Base-by-base conservation (phyloP, 306 rosid genomes). In the Pachyrhizus erosus region DNA sequence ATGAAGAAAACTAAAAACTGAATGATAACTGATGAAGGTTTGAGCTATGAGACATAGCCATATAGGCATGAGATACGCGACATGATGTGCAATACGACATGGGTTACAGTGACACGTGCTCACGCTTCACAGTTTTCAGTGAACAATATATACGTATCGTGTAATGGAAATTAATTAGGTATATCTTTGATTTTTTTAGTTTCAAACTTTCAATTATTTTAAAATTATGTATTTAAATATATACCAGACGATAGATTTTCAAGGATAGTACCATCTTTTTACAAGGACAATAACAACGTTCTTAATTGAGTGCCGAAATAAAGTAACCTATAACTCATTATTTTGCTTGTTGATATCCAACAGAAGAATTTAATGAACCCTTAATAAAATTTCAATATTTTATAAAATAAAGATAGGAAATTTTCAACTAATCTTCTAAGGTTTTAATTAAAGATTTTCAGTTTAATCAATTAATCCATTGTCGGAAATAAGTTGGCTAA, bases 1-100 rank as follows among this genome's bases (percentile, higher is more conserved):
- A 70, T 45, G 76, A 46, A 70, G 43, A 27, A 71, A 71, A 26
- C 61, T 46, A 46, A 71, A 46, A 71, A 71, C 42, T 62, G 42
- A 40, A 2, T 1, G 20, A 23, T 45, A 24, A 46, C 60, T 48
- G 29, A 72, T 27, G 49, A 72, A 27, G 77, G 43, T 72, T 29
- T 27, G 27, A 72, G 62, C 77, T 49, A 72, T 17, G 45, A 49
- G 29, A 46, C 43, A 42, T 27, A 49, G 76, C 76, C 61, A 15
- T 33, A 17, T 71, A 71, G 76, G 61, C 76, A 71, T 14, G 75
- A 39, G 57, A 70, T 70, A 66, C 8, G 21, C 27, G 48, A 34
- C 27, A 26, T 7, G 70, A 66, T 17, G 23, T 13, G 34, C 46
- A 34, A 34, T 3, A 31, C 5, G 29, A 67, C 73, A 67, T 37